Conservation (phyloP, 345 rosid genomes). For the Durio zibethinus region DNA sequence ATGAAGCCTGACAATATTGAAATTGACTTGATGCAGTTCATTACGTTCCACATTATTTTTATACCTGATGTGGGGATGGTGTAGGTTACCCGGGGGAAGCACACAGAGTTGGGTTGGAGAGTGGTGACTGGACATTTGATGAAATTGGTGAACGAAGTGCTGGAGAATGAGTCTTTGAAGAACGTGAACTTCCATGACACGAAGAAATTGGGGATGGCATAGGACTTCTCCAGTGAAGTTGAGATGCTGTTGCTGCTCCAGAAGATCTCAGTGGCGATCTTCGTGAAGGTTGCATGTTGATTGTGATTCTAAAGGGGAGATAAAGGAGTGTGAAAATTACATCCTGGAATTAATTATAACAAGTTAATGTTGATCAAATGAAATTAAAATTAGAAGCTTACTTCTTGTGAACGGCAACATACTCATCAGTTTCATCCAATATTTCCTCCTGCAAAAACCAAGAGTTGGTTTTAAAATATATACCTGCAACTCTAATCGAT, state of each 20-base stretch:
- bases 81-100: slow-evolving; percentile 45
- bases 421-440: slow-evolving; percentile 69
- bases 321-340: not conserved
- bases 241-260: slow-evolving; percentile 27
- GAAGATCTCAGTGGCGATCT: slow-evolving; percentile 44
- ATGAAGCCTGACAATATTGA: no score
- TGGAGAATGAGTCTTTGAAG: slow-evolving; percentile 42
- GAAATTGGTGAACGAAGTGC: slow-evolving; percentile 53
- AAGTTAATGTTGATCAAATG: not conserved
- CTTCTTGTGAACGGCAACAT: slow-evolving; percentile 56
- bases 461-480: not conserved
- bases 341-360: not conserved
- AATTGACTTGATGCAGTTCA: not conserved
- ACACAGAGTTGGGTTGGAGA: slow-evolving; percentile 40
- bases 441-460: slow-evolving; percentile 61
- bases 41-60: slow-evolving; percentile 1
- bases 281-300: slow-evolving; percentile 42
- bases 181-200: slow-evolving; percentile 35
- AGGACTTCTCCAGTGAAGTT: slow-evolving; percentile 27
- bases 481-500: not conserved
- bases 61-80: slow-evolving; percentile 33
- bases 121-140: slow-evolving; percentile 43
- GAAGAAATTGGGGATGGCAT: slow-evolving; percentile 45
- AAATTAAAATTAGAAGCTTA: slow-evolving; percentile 1
- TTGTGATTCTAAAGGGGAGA: slow-evolving; percentile 39